phyloP scores from a whole-genome alignment of 768 basidiomycete genomes.

The Leccinum longicurvipes region DNA sequence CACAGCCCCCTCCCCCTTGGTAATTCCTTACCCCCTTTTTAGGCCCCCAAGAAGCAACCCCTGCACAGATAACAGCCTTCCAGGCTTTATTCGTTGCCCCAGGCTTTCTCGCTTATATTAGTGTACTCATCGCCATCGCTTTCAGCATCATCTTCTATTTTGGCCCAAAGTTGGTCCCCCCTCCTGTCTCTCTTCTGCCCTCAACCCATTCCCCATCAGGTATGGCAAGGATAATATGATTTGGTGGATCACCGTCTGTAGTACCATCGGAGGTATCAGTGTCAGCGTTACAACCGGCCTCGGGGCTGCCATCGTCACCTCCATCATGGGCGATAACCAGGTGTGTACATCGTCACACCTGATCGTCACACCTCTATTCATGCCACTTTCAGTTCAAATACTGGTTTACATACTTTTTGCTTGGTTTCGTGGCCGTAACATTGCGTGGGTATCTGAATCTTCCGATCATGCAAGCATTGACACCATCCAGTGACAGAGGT shows the following conservation, averaged over 20 bases:
- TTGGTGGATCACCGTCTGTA: constrained; percentile 93
- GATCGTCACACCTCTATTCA: neutral
- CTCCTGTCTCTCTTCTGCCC: neutral
- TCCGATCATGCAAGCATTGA: constrained; percentile 3
- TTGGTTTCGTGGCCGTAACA: constrained; percentile 80
- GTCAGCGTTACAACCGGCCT: constrained; percentile 94
- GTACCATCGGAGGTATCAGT: constrained; percentile 93
- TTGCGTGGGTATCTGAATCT: constrained; percentile 49
- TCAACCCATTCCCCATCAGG: constrained; percentile 30
- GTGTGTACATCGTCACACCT: constrained; percentile 34
- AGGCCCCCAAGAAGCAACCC: constrained; percentile 69
- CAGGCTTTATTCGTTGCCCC: constrained; percentile 77
- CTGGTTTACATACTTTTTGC: constrained; percentile 89
- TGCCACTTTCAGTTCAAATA: constrained; percentile 66
- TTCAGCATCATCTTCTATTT: constrained; percentile 79
- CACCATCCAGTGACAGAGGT: constrained; percentile 71
- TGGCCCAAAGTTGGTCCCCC: constrained; percentile 60
- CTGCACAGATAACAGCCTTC: constrained; percentile 70
- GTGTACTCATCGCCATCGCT: constrained; percentile 60
- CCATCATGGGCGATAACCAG: constrained; percentile 74
- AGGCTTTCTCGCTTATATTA: constrained; percentile 72
- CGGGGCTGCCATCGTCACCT: constrained; percentile 85
- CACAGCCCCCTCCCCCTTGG: neutral
- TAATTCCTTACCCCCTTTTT: constrained; percentile 3
- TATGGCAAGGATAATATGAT: constrained; percentile 93